Evolutionary conservation across 225 moss, liverwort and hornwort species (phyloP).

Genomic region (Rhytidiadelphus loreus): DNA sequence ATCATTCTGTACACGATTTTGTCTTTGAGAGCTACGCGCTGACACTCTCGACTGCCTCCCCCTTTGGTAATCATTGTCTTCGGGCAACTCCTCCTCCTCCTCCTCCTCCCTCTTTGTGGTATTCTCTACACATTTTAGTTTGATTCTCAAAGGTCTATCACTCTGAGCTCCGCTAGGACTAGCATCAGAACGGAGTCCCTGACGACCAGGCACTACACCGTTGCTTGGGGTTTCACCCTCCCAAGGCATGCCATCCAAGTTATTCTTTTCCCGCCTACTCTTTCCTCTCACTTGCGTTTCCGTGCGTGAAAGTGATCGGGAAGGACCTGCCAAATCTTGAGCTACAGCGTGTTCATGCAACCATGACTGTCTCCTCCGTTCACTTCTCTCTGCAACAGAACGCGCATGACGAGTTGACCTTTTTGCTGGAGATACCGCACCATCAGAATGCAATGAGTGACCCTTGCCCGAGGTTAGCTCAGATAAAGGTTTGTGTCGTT

Average conservation of each 20-base stretch:
- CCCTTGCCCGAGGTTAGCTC: conserved; percentile 48
- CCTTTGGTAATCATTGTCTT: conserved; percentile 8
- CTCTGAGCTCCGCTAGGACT: conserved; percentile 1
- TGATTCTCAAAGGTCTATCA: conserved; percentile 27
- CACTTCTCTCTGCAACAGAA: conserved; percentile 37
- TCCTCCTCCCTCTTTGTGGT: conserved; percentile 13
- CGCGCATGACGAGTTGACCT: conserved; percentile 42
- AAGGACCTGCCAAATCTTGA: conserved; percentile 36
- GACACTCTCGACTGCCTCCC: conserved; percentile 18
- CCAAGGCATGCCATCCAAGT: conserved; percentile 6
- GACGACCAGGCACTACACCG: conserved; percentile 12
- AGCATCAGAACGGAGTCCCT: conserved; percentile 11
- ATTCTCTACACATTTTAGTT: conserved; percentile 29
- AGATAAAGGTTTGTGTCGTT: conserved; percentile 53
- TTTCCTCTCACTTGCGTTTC: conserved; percentile 4
- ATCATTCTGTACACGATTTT: conserved; percentile 26
- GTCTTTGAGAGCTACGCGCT: conserved; percentile 20
- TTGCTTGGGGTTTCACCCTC: conserved; percentile 7
- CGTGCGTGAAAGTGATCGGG: conserved; percentile 1
- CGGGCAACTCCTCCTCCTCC: background rate
- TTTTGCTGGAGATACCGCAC: conserved; percentile 11
- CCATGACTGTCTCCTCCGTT: conserved; percentile 20
- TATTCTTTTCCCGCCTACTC: conserved; percentile 12
- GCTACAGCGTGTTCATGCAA: conserved; percentile 13
- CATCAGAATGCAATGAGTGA: conserved; percentile 22